These are phyloP conservation scores for Boletus barrowsii DNA, from an alignment of 768 basidiomycete genomes.

Conservation along the genomic window DNA sequence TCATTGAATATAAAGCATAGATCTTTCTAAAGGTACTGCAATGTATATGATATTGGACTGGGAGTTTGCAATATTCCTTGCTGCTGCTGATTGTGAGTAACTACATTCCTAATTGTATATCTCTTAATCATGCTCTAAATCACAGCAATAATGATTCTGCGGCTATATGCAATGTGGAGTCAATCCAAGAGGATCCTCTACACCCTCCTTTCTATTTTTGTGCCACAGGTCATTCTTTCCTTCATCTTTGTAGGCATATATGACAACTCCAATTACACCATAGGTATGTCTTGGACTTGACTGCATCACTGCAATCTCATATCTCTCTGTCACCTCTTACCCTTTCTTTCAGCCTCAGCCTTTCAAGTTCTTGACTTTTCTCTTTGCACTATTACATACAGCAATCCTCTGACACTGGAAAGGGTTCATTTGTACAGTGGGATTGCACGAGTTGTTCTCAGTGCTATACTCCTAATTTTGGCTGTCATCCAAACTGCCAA, in stretches of 20 bases:
- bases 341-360: not conserved
- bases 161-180: conserved; percentile 13
- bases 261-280: not conserved
- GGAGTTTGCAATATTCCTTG: conserved; percentile 6
- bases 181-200: conserved; percentile 6
- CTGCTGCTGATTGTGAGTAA: conserved; percentile 11
- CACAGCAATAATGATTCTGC: conserved; percentile 14
- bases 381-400: not conserved
- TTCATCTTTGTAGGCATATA: conserved; percentile 1
- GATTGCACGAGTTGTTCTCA: not conserved
- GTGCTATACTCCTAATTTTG: not conserved
- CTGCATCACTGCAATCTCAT: not conserved
- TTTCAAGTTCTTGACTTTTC: not conserved
- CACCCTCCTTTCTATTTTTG: conserved; percentile 1
- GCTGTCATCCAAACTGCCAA: not conserved
- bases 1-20: not conserved
- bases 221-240: not conserved
- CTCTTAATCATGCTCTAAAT: not conserved
- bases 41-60: not conserved
- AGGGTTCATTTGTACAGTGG: not conserved
- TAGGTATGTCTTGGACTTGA: not conserved
- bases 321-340: too few relatives aligned
- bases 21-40: conserved; percentile 3
- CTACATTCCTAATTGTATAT: not conserved
- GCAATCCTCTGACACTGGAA: too few relatives aligned